These are phyloP conservation scores for Blastomyces emzantsi DNA, from an alignment of 2,329 filamentous ascomycete genomes.

Conservation along the genomic window DNA sequence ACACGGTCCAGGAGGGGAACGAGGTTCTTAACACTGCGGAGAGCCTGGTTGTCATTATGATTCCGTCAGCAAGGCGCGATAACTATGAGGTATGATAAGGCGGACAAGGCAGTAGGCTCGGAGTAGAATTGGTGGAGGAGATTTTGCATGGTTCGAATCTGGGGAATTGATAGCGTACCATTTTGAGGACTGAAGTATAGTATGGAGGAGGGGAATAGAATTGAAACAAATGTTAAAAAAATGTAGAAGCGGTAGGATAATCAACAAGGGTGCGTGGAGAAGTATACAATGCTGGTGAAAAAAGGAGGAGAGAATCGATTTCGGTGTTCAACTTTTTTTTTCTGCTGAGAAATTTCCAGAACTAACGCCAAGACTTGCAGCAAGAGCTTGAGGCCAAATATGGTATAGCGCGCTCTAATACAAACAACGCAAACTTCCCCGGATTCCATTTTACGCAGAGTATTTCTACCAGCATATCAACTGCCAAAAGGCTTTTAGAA, in stretches of 20 bases:
- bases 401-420: not conserved
- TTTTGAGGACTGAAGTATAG: not conserved
- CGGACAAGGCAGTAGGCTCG: constrained; percentile 1
- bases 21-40: constrained; percentile 93
- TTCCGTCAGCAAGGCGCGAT: constrained; percentile 6
- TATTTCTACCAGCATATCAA: no score
- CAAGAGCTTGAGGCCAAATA: not conserved
- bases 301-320: constrained; percentile 5
- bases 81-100: constrained; percentile 8
- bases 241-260: not conserved
- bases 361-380: constrained; percentile 16
- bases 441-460: not conserved
- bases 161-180: constrained; percentile 3
- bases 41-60: constrained; percentile 38
- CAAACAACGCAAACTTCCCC: constrained; percentile 8
- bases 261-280: not conserved
- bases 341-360: constrained; percentile 21
- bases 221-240: not conserved
- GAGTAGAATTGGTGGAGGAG: not conserved
- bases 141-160: not conserved
- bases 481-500: not conserved
- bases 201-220: not conserved
- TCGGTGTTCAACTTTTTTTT: constrained; percentile 8
- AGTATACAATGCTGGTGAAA: not conserved
- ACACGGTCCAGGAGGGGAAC: constrained; percentile 95